These are phyloP conservation scores for Polyporus arcularius DNA, from an alignment of 768 basidiomycete species.

Conservation along the genomic window DNA sequence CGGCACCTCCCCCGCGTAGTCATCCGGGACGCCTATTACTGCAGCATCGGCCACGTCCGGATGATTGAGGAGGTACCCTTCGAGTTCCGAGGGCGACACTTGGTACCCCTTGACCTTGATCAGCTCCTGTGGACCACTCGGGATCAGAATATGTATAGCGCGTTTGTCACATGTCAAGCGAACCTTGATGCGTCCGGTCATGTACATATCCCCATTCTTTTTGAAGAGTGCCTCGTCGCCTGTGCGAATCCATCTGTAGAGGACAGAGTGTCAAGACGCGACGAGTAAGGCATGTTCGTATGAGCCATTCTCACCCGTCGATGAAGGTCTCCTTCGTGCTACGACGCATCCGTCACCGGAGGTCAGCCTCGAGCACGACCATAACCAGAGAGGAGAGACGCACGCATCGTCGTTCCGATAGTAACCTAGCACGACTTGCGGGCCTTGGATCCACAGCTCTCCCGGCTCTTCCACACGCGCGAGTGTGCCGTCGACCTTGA, in stretches of 20 bases:
- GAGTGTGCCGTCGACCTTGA: conserved; percentile 46
- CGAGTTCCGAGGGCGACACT: conserved; percentile 36
- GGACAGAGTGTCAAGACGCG: neutral
- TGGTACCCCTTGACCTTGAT: conserved; percentile 72
- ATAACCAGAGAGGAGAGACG: neutral
- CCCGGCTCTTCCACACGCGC: conserved; percentile 45
- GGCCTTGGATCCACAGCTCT: conserved; percentile 48
- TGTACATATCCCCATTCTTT: conserved; percentile 56
- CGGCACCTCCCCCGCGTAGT: conserved; percentile 73
- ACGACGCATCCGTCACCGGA: neutral
- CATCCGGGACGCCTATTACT: conserved; percentile 60
- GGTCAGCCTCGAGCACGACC: too few species aligned
- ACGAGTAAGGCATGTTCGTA: conserved; percentile 23
- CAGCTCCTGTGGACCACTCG: conserved; percentile 47
- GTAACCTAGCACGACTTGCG: conserved; percentile 41
- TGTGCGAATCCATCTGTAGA: conserved; percentile 59
- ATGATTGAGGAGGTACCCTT: conserved; percentile 36
- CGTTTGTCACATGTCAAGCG: neutral
- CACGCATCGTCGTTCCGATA: conserved; percentile 15
- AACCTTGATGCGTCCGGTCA: conserved; percentile 70
- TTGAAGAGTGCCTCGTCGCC: conserved; percentile 65
- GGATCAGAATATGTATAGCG: neutral
- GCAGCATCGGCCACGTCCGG: conserved; percentile 43
- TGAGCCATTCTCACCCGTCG: conserved; percentile 49
- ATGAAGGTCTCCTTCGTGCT: conserved; percentile 72